phyloP scores from a whole-genome alignment of 1,284 basidiomycete genomes.

The Xerocomus cyaneibrunnescens region DNA sequence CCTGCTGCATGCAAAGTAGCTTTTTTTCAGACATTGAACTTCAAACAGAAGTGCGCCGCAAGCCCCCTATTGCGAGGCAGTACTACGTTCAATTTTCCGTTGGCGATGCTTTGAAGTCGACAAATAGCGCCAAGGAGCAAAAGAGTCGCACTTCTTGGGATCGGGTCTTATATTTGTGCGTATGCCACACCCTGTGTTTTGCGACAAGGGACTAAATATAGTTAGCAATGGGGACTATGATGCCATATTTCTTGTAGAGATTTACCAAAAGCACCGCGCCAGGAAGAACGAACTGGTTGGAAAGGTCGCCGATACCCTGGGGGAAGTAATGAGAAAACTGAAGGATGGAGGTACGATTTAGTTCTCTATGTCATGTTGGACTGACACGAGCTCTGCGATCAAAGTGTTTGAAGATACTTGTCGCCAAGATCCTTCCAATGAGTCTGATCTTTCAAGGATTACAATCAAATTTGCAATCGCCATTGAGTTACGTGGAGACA shows the following conservation, averaged over 20 bases:
- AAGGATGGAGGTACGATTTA: not conserved
- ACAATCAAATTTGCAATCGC: not conserved
- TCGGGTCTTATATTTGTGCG: not conserved
- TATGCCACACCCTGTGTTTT: not conserved
- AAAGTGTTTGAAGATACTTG: not conserved
- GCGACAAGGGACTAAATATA: not conserved
- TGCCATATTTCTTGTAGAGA: not conserved
- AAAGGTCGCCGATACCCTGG: not conserved
- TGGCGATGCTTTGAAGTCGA: not conserved
- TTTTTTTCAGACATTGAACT: not conserved
- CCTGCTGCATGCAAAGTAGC: not conserved
- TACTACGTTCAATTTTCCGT: not conserved
- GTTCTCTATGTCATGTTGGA: not conserved
- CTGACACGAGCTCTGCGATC: not conserved
- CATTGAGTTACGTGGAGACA: not conserved
- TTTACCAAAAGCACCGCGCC: not conserved
- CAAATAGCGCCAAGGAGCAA: not conserved
- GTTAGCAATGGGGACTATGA: constrained; percentile 2
- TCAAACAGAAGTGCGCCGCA: not conserved
- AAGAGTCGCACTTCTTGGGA: not conserved
- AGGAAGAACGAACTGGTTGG: not conserved
- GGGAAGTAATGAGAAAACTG: not conserved
- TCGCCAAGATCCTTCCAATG: no score
- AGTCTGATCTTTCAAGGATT: not conserved
- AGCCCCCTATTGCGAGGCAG: not conserved